These are phyloP conservation scores for Solanum hybrid DNA, from an alignment of 305 asterid genomes.

Conservation along the genomic window DNA sequence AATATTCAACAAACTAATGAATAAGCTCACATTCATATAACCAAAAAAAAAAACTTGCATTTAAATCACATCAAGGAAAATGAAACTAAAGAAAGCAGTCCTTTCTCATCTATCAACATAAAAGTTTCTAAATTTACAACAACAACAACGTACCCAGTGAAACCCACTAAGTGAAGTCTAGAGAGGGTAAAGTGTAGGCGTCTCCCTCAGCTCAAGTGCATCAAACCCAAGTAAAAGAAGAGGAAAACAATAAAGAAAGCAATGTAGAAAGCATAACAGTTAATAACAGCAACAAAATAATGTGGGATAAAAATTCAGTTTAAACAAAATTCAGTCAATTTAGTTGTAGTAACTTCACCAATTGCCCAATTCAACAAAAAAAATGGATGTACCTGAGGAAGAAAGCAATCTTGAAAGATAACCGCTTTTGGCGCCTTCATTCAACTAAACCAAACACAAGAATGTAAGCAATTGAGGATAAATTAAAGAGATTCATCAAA, in stretches of 20 bases:
- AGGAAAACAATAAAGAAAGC: background rate
- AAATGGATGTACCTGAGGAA: constrained; percentile 52
- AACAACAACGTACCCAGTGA: background rate
- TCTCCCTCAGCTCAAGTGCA: background rate
- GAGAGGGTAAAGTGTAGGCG: background rate
- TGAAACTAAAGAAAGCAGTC: background rate
- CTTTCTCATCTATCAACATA: background rate
- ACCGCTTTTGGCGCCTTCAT: constrained; percentile 40
- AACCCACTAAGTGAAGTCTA: background rate
- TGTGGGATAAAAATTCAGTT: background rate
- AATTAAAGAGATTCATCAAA: constrained; percentile 2
- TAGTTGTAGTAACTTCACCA: background rate
- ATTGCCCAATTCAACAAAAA: background rate
- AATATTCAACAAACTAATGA: background rate
- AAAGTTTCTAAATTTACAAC: background rate
- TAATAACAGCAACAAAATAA: background rate
- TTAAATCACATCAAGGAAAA: background rate
- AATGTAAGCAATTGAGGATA: constrained; percentile 10
- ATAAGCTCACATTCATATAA: background rate
- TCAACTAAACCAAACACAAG: constrained; percentile 38
- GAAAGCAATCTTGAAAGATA: constrained; percentile 50
- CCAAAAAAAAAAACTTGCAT: background rate
- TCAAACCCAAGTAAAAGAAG: background rate
- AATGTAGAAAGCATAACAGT: background rate
- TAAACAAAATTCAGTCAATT: background rate